Conservation (phyloP, 2,329 filamentous ascomycete species). For the Colletotrichum musicola region DNA sequence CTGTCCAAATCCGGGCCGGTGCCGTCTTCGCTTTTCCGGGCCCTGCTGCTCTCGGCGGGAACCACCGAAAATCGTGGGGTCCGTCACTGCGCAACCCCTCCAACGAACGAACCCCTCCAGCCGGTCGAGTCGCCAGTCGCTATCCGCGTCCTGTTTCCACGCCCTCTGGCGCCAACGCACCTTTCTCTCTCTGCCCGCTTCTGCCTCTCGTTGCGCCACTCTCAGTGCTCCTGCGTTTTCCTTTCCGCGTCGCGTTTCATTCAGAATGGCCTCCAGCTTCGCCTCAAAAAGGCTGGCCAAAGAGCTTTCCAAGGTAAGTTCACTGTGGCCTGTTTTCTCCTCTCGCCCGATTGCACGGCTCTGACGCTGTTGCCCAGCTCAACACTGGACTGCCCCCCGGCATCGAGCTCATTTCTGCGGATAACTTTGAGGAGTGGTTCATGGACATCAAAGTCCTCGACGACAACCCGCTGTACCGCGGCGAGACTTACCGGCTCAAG, state of each 20-base stretch:
- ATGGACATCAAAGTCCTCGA: constrained; percentile 94
- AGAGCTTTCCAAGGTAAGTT: constrained; percentile 68
- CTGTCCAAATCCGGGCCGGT: constrained; percentile 14
- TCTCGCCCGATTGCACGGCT: not conserved
- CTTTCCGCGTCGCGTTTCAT: not conserved
- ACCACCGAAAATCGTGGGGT: constrained; percentile 38
- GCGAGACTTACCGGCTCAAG: constrained; percentile 85
- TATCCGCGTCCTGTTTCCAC: not conserved
- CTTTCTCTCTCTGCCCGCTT: not conserved
- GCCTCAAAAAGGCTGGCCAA: constrained; percentile 70
- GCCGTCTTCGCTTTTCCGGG: constrained; percentile 4
- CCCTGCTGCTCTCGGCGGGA: constrained; percentile 32
- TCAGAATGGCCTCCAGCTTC: constrained; percentile 57
- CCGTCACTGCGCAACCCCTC: constrained; percentile 34
- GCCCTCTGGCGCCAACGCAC: not conserved
- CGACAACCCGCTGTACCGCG: constrained; percentile 86
- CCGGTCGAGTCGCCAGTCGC: constrained; percentile 16
- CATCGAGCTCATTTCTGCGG: constrained; percentile 83
- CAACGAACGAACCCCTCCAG: constrained; percentile 23
- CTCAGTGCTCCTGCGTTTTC: not conserved
- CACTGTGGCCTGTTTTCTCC: not conserved
- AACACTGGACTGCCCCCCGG: constrained; percentile 70
- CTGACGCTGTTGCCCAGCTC: constrained; percentile 33
- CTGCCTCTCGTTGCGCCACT: not conserved
- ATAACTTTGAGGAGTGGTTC: constrained; percentile 89